Evolutionary conservation across 2,329 filamentous ascomycete genomes (phyloP), one percentile per base, ranked within the genome.

Genomic region (Massarina eburnea): DNA sequence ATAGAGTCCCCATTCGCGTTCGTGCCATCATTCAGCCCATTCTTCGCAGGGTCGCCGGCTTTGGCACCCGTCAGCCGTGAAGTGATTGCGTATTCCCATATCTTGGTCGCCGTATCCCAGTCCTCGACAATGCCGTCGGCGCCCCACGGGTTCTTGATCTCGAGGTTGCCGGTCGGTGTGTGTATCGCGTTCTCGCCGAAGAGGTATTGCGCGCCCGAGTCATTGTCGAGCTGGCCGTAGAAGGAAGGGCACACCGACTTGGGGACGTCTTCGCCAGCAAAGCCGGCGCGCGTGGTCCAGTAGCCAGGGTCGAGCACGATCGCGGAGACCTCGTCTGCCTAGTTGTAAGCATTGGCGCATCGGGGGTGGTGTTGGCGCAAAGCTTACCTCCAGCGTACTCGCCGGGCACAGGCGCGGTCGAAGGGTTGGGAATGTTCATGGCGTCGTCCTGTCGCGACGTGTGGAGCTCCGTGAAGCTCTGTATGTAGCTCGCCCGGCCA

Each of bases 271-370:
- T 99, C 95, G 66, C 95, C 94, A 10, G 95, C 95, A 66, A 97
- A 99, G 47, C 94, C 94, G 49, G 91, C 94, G 73, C 95, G 91
- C 32, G 89, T 91, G 58, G 84, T 86, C 66, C 88, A 89, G 75
- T 91, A 96, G 51, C 95, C 94, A 3, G 94, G 89, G 68, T 99
- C 94, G 66, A 99, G 89, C 29, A 99, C 89, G 59, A 99, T 88
- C 41, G 95, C 95, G 27, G 91, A 95, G 55, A 99, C 91, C 77
- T 99, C 94, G 78, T 99, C 94, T 96, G 39, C 24, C 22, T 3
- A 20, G 12, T 14, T 8, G 62, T 59, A 35, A 62, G 54, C 15
- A 40, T 41, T 15, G 15, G 21, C 12, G 48, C 38, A 8, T 19
- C 17, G 7, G 32, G 12, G 26, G 51, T 51, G 46, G 52, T 38